These are phyloP conservation scores for Lathyrus tuberosus DNA, from an alignment of 306 rosid genomes.

Conservation along the genomic window DNA sequence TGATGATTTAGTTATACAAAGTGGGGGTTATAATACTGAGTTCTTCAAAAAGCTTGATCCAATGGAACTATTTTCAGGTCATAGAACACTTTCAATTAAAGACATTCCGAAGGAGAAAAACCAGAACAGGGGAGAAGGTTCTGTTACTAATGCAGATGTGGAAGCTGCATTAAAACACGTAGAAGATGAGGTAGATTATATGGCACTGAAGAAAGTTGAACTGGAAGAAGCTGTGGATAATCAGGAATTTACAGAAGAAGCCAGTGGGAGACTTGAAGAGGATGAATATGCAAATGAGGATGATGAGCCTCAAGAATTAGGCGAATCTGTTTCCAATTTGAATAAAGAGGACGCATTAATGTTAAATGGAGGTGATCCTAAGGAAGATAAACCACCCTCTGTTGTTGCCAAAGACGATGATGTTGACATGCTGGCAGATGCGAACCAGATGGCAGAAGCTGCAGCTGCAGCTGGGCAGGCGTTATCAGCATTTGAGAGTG, in stretches of 20 bases:
- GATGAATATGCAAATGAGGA: conserved; percentile 90
- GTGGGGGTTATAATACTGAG: conserved; percentile 97
- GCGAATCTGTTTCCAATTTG: conserved; percentile 50
- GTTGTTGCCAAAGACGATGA: conserved; percentile 70
- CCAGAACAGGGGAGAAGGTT: conserved; percentile 57
- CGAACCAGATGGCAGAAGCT: conserved; percentile 92
- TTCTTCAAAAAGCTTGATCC: conserved; percentile 99
- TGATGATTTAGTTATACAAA: conserved; percentile 95
- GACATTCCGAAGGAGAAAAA: conserved; percentile 70
- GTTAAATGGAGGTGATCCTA: conserved; percentile 51
- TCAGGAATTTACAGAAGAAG: conserved; percentile 97
- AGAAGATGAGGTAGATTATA: conserved; percentile 98
- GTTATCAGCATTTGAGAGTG: conserved; percentile 77
- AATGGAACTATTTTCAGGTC: conserved; percentile 89
- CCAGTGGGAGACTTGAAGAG: conserved; percentile 89
- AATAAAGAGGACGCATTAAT: conserved; percentile 58
- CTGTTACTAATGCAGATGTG: conserved; percentile 81
- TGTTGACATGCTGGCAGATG: conserved; percentile 92
- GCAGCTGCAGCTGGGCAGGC: conserved; percentile 95
- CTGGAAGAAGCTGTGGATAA: conserved; percentile 97
- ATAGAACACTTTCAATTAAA: conserved; percentile 64
- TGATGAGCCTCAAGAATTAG: conserved; percentile 73
- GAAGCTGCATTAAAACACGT: conserved; percentile 91
- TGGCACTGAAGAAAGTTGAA: conserved; percentile 95
- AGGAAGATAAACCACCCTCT: conserved; percentile 64